phyloP scores from a whole-genome alignment of 176 grass and related monocot species.

The Puccinellia tenuiflora region DNA sequence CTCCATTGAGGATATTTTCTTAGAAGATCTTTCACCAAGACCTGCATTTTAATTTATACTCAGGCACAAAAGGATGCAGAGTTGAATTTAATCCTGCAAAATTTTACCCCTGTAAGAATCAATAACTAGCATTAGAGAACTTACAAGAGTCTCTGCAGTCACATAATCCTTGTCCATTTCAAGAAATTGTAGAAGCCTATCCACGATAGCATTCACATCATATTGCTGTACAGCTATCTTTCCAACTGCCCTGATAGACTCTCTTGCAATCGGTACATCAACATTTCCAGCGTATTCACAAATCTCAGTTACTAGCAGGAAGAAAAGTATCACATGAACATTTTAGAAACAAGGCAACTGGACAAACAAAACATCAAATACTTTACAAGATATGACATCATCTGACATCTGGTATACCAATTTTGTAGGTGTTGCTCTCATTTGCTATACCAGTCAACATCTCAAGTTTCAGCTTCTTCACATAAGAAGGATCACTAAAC shows the following conservation, averaged over 20 bases:
- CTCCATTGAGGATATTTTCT: slow-evolving; percentile 99
- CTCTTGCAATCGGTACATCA: slow-evolving; percentile 89
- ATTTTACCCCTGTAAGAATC: background rate
- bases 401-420: slow-evolving; percentile 49
- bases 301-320: slow-evolving; percentile 76
- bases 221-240: slow-evolving; percentile 99
- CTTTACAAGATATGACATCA: background rate
- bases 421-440: slow-evolving; percentile 99
- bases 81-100: background rate
- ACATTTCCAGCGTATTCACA: slow-evolving; percentile 99
- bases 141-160: slow-evolving; percentile 95
- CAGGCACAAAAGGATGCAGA: slow-evolving; percentile 9
- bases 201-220: slow-evolving; percentile 97
- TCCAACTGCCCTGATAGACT: slow-evolving; percentile 96
- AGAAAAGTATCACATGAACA: background rate
- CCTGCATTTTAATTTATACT: slow-evolving; percentile 39
- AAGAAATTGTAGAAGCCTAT: slow-evolving; percentile 98
- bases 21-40: slow-evolving; percentile 98
- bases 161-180: slow-evolving; percentile 99
- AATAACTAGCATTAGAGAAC: slow-evolving; percentile 19
- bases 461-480: slow-evolving; percentile 99
- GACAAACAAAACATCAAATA: slow-evolving; percentile 25
- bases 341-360: slow-evolving; percentile 11
- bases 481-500: slow-evolving; percentile 94
- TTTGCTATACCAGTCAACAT: slow-evolving; percentile 99